phyloP scores from a whole-genome alignment of 345 rosid genomes.

The Cardiospermum halicacabum region DNA sequence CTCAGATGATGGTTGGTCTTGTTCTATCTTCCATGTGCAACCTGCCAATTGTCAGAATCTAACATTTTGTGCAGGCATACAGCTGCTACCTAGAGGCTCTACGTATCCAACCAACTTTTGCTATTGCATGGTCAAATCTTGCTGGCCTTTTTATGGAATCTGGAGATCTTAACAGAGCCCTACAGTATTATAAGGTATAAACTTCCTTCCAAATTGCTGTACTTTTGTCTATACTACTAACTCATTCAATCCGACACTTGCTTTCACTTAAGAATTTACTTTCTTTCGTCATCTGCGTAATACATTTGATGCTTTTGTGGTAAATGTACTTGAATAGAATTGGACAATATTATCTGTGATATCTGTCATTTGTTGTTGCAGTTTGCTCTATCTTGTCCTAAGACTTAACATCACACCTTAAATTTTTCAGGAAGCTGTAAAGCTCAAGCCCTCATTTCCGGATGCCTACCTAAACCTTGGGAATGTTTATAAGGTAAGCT shows the following conservation, averaged over 20 bases:
- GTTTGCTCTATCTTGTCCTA: neutral
- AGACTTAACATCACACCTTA: constrained; percentile 3
- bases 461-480: constrained; percentile 98
- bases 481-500: constrained; percentile 91
- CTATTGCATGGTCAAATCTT: constrained; percentile 99
- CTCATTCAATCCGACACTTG: neutral
- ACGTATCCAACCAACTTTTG: constrained; percentile 93
- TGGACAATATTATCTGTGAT: neutral
- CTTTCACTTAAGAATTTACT: neutral
- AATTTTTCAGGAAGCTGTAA: constrained; percentile 83
- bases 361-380: neutral
- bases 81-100: constrained; percentile 94
- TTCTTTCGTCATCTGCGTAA: neutral
- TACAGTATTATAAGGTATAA: constrained; percentile 87
- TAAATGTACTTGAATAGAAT: neutral
- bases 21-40: constrained; percentile 68
- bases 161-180: constrained; percentile 89
- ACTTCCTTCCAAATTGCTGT: constrained; percentile 8
- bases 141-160: constrained; percentile 99
- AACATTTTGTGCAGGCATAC: constrained; percentile 93
- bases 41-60: constrained; percentile 70
- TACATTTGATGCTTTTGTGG: neutral
- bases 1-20: constrained; percentile 79
- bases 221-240: neutral
- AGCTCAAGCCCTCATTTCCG: constrained; percentile 78